phyloP scores from a whole-genome alignment of 2,329 filamentous ascomycete genomes.

The Emmonsia crescens region DNA sequence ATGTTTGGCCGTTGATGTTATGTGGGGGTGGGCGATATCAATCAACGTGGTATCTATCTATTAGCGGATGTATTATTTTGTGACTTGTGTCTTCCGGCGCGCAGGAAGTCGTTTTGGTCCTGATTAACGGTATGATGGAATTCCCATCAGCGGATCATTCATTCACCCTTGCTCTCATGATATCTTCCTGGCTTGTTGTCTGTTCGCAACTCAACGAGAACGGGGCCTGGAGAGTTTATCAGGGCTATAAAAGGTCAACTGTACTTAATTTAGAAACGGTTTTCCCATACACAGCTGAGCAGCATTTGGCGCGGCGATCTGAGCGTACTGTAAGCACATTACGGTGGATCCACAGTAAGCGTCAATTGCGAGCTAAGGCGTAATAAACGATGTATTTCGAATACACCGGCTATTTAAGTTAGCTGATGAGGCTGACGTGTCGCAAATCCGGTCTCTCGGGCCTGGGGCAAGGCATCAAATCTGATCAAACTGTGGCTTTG shows the following conservation, averaged over 20 bases:
- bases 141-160: neutral
- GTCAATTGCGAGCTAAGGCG: neutral
- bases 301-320: neutral
- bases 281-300: neutral
- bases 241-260: neutral
- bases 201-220: neutral
- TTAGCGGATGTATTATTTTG: neutral
- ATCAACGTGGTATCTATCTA: neutral
- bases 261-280: neutral
- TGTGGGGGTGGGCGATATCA: neutral
- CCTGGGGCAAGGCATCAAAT: neutral
- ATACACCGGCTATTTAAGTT: neutral
- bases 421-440: conserved; percentile 1
- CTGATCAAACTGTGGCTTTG: neutral
- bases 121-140: neutral
- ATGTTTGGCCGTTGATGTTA: neutral
- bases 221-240: neutral
- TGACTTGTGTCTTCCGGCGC: neutral
- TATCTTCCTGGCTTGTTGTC: neutral
- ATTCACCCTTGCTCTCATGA: neutral
- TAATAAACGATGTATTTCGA: neutral
- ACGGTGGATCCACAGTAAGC: neutral
- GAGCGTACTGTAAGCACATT: neutral
- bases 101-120: neutral
- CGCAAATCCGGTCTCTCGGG: neutral